A percentile compares a stretch with the other conserved stretches of the same genome.
These are phyloP conservation scores for Microcera coccophila DNA, from an alignment of 2,329 filamentous ascomycete genomes.

Conservation along the genomic window DNA sequence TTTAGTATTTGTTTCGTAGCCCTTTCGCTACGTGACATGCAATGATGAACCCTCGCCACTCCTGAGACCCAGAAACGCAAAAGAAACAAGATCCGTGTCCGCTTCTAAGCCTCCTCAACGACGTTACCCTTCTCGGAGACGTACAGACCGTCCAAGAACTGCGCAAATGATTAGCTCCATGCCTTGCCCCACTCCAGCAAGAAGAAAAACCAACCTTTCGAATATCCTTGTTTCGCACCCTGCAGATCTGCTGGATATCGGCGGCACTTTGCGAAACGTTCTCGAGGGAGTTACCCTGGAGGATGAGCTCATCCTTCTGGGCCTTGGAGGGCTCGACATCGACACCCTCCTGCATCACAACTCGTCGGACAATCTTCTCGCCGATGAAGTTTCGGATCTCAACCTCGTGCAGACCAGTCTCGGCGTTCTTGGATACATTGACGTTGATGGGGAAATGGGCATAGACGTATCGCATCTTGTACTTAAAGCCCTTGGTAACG, in stretches of 20 bases:
- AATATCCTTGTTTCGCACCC: conserved; percentile 99
- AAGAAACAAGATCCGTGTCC: conserved; percentile 46
- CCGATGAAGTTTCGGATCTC: conserved; percentile 99
- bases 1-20: conserved; percentile 42
- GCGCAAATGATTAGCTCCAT: conserved; percentile 20
- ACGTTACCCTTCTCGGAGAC: conserved; percentile 99
- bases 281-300: conserved; percentile 93
- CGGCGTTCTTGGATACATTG: conserved; percentile 94
- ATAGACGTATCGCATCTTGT: conserved; percentile 99
- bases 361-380: conserved; percentile 97
- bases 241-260: conserved; percentile 99
- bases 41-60: conserved; percentile 60
- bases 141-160: conserved; percentile 99
- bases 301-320: conserved; percentile 96
- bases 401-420: conserved; percentile 83
- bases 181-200: not conserved
- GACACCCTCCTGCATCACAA: conserved; percentile 86
- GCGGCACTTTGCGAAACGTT: conserved; percentile 95
- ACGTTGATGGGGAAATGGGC: conserved; percentile 99
- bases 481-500: conserved; percentile 99
- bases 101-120: conserved; percentile 65
- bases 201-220: conserved; percentile 67
- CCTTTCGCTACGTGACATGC: conserved; percentile 56
- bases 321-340: conserved; percentile 84
- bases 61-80: conserved; percentile 60